Base-by-base conservation (phyloP, 2,329 filamentous ascomycete genomes). In the Metarhizium rileyi region DNA sequence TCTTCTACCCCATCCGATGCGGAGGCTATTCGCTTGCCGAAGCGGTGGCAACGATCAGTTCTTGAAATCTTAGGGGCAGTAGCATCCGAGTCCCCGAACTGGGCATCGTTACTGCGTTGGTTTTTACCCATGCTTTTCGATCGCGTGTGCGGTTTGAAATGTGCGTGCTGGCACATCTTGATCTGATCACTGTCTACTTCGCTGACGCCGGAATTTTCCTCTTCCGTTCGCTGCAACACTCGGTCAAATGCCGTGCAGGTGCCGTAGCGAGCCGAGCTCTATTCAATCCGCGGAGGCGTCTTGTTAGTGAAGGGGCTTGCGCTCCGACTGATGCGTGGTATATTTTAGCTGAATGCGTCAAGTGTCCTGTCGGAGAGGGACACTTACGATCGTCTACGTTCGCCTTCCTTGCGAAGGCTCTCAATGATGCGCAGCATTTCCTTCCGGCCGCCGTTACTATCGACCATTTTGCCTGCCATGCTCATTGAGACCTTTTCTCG, bases 341-440 rank as follows among this genome's bases (percentile, higher is more conserved):
- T 20, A 22, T 25, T 10, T 42, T 42, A 42, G 38, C 10, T 42
- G 38, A 42, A 25, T 42, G 38, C 38, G 38, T 14, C 10, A 5
- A 25, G 23, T n/a, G 23, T 16, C 22, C n/a, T 36, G 30, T 22
- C 5, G 18, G 22, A 48, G 18, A 20, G n/a, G n/a, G n/a, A 18
- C 14, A 80, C 86, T 75, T 72, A 90, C 84, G 86, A 89, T 73
- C 84, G 76, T 63, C 90, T 78, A 57, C 87, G 78, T 67, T 94
- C 87, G 22, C 87, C 91, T 66, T 96, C 90, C 65, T 90, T 90
- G 52, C 90, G 81, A 61, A 94, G 79, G 33, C 76, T 83, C 59
- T 96, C 89, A 56, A 97, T 94, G 35, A 93, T 90, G 62, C 81
- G 83, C 55, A 94, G 68, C 81, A 98, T 97, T 66, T 95, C 88